Conservation (phyloP, 2,329 filamentous ascomycete genomes). For the Fusarium kyushuense region DNA sequence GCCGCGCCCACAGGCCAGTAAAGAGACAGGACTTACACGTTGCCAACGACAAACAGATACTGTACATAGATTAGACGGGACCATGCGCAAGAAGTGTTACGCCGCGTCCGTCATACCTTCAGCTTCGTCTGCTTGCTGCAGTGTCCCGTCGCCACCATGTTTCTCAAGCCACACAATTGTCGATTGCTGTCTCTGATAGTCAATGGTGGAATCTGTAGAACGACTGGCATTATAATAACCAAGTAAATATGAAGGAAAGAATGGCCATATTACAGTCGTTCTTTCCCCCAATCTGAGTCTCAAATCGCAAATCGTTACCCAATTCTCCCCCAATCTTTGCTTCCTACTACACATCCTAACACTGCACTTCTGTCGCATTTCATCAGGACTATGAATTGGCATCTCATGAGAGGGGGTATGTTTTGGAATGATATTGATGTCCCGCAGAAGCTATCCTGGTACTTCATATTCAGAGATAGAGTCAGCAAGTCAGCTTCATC, state of each 20-base stretch:
- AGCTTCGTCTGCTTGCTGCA: neutral
- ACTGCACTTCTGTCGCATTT: neutral
- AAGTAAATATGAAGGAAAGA: neutral
- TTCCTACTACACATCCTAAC: neutral
- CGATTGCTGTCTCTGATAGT: neutral
- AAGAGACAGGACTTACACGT: neutral
- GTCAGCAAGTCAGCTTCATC: neutral
- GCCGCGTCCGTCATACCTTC: neutral
- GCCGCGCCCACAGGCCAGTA: neutral
- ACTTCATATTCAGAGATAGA: neutral
- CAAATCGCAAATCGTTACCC: neutral
- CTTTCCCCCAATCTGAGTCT: neutral
- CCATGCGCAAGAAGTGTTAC: neutral
- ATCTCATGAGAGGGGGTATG: neutral
- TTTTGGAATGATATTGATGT: too few relatives aligned
- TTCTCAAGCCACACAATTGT: neutral
- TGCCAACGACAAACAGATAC: neutral
- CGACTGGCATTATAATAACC: neutral
- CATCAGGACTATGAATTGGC: too few relatives aligned
- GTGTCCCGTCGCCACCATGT: neutral
- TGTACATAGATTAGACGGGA: neutral
- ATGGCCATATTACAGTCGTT: neutral
- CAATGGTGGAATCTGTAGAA: neutral
- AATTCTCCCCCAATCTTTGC: neutral
- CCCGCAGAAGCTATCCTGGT: neutral